A percentile compares a stretch with the other conserved stretches of the same genome.
phyloP scores from a whole-genome alignment of 2,329 filamentous ascomycete genomes.

The Arthrobotrys pseudoclavata region DNA sequence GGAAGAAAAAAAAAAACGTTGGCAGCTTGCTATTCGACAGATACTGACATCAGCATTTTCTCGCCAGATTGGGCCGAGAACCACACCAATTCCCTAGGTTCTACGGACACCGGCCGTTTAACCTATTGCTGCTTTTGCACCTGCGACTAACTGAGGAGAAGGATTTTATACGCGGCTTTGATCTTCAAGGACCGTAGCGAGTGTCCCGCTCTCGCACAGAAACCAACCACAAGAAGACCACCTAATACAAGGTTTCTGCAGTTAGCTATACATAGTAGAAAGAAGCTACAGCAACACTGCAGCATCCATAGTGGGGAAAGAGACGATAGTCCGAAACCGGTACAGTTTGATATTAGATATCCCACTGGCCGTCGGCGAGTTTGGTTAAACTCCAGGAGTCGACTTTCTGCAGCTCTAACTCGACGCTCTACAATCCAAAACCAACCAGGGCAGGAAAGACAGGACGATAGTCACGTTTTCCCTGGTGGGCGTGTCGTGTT shows the following conservation, averaged over 20 bases:
- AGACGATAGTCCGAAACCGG: slow-evolving; percentile 14
- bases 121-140: slow-evolving; percentile 19
- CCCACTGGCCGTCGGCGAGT: slow-evolving; percentile 26
- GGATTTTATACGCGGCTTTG: slow-evolving; percentile 16
- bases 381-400: slow-evolving; percentile 19
- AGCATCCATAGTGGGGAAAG: slow-evolving; percentile 16
- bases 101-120: slow-evolving; percentile 34
- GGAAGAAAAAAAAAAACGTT: slow-evolving; percentile 39
- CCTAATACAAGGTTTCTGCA: slow-evolving; percentile 36
- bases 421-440: slow-evolving; percentile 10
- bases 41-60: slow-evolving; percentile 50
- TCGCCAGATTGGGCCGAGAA: slow-evolving; percentile 29
- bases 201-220: slow-evolving; percentile 32
- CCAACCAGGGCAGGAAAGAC: background rate
- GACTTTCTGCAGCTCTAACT: slow-evolving; percentile 17
- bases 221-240: slow-evolving; percentile 20
- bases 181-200: slow-evolving; percentile 33
- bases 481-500: slow-evolving; percentile 34
- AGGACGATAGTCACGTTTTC: slow-evolving; percentile 53
- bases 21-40: slow-evolving; percentile 58
- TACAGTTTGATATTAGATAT: slow-evolving; percentile 16
- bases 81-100: slow-evolving; percentile 24
- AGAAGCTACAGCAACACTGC: slow-evolving; percentile 16
- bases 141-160: slow-evolving; percentile 4
- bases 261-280: slow-evolving; percentile 3